Conservation (phyloP, 2,329 filamentous ascomycete genomes). For the Aspergillus fijiensis region DNA sequence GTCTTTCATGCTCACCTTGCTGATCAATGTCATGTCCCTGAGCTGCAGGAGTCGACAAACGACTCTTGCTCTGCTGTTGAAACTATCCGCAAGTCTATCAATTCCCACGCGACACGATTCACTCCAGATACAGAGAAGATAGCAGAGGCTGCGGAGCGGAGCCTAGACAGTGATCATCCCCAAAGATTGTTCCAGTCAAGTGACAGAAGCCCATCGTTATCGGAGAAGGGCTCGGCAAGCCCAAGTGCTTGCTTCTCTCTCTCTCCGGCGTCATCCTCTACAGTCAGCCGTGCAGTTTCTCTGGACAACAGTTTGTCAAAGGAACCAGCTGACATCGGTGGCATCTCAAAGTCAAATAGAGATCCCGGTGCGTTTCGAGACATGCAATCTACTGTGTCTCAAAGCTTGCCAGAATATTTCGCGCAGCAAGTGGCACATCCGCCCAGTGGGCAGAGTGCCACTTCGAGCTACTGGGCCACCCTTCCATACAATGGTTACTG, state of each 20-base stretch:
- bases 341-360: constrained; percentile 12
- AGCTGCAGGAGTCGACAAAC: constrained; percentile 13
- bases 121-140: not conserved
- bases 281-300: constrained; percentile 20
- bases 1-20: constrained; percentile 30
- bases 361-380: constrained; percentile 7
- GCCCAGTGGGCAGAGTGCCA: constrained; percentile 6
- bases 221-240: constrained; percentile 10
- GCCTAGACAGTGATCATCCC: not conserved
- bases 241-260: constrained; percentile 14
- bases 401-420: constrained; percentile 21
- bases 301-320: constrained; percentile 19
- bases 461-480: constrained; percentile 17
- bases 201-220: not conserved
- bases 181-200: constrained; percentile 1
- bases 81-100: not conserved
- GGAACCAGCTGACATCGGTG: constrained; percentile 17
- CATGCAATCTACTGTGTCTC: constrained; percentile 6
- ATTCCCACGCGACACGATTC: not conserved
- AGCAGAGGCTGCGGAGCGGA: not conserved
- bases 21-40: constrained; percentile 21
- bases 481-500: constrained; percentile 18
- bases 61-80: not conserved
- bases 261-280: constrained; percentile 18
- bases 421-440: constrained; percentile 16